These are phyloP conservation scores for Dendrostoma leiphaemia DNA, from an alignment of 2,329 filamentous ascomycete genomes.

Conservation along the genomic window DNA sequence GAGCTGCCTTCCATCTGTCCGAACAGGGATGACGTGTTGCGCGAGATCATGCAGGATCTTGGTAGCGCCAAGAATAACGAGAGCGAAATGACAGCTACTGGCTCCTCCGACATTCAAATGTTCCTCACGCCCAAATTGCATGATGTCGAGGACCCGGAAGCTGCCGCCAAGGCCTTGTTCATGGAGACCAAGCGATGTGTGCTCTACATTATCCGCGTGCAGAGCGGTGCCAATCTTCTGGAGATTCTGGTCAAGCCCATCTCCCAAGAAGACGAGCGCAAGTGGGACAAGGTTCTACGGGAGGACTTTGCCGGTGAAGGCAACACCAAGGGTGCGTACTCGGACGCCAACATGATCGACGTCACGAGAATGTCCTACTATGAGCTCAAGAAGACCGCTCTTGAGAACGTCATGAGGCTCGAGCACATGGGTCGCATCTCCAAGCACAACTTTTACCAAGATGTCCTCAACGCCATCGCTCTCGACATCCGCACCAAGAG, in stretches of 20 bases:
- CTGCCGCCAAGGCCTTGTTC: conserved; percentile 86
- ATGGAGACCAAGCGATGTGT: conserved; percentile 99
- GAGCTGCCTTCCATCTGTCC: conserved; percentile 79
- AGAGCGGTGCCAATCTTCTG: conserved; percentile 87
- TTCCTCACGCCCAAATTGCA: conserved; percentile 87
- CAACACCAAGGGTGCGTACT: conserved; percentile 79
- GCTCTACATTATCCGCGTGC: conserved; percentile 95
- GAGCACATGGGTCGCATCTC: conserved; percentile 87
- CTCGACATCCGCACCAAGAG: conserved; percentile 97
- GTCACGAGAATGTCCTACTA: conserved; percentile 87
- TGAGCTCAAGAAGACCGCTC: conserved; percentile 85
- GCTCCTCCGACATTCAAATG: conserved; percentile 85
- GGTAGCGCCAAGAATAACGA: conserved; percentile 97
- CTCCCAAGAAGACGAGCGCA: conserved; percentile 79
- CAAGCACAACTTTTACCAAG: conserved; percentile 91
- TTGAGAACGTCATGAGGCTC: conserved; percentile 90
- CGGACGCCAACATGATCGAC: conserved; percentile 84
- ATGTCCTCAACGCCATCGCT: conserved; percentile 95
- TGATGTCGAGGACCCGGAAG: conserved; percentile 88
- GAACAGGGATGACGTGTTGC: conserved; percentile 78
- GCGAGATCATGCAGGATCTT: conserved; percentile 88
- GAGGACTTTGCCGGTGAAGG: conserved; percentile 75
- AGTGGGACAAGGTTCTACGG: conserved; percentile 77
- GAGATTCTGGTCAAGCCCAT: conserved; percentile 94
- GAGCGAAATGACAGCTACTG: conserved; percentile 83